Base-by-base conservation (phyloP, 208 protist genomes). In the Crithidia thermophila region DNA sequence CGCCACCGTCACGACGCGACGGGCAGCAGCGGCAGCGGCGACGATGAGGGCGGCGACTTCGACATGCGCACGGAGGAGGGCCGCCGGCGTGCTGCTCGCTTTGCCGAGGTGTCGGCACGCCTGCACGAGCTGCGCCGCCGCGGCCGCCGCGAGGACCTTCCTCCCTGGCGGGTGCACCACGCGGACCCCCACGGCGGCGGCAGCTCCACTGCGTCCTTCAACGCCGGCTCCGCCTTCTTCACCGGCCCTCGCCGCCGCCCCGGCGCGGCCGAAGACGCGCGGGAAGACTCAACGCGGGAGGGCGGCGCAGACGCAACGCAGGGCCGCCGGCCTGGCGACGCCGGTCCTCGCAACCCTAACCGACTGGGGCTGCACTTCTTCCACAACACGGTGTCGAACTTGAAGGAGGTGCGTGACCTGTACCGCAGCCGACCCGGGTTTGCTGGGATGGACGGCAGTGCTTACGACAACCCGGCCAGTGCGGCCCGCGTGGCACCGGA, bases 371-470 rank as follows among this genome's bases (percentile, higher is more conserved):
- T 61, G 8, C 57, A 81, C 23, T 72, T 74, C 50, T 36, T 75
- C 5, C 7, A 63, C 14, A 14, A 30, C n/a, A 72, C 69, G 0
- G 31, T 49, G 13, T 21, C 34, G 20, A 36, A 59, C n/a, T 36
- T 88, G 31, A 16, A 33, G 0, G n/a, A 62, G 14, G 45, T 88
- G 28, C 59, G 58, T 4, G 55, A 78, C 9, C 28, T 61, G 7
- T 80, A 82, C 49, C 34, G 65, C 8, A 59, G 33, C n/a, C 72
- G 58, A 0, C 73, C 66, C 9, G 49, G 55, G 30, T 88, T 85
- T 45, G 75, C 69, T 4, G 82, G 82, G 0, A 75, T 88, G 57
- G 75, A 82, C 34, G 78, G 79, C 59, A 74, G 72, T 40, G 52
- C 67, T 8, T 88, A 77, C 67, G 78, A 84, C 59, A 72, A 62